Evolutionary conservation across 78 protist species (phyloP), one percentile per base, ranked within the genome.

Genomic region (Thecamonas trahens): DNA sequence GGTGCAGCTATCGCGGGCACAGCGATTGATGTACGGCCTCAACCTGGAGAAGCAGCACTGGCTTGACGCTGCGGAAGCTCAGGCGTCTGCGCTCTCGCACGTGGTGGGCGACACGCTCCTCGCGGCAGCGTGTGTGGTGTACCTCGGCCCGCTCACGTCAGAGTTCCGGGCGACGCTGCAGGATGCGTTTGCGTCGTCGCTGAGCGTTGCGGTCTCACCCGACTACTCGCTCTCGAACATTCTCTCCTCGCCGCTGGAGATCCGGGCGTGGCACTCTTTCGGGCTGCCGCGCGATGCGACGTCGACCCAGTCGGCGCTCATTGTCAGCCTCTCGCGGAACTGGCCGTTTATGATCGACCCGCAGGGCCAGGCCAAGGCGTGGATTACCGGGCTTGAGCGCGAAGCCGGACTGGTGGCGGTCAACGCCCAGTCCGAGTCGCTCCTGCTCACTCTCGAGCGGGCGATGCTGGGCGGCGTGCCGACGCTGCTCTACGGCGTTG

Each of bases 331-430:
- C n/a, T 77, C 80, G 2, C 60, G 45, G 22, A 58, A 77, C 17
- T 88, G 88, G 88, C 91, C 91, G 1, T 63, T 86, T n/a, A 44
- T 69, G 72, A 76, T 85, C 57, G 91, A 85, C 60, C 91, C 91
- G 50, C 86, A 80, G 55, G 72, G 75, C 28, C 91, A 85, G 59
- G 91, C 91, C 31, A 80, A 78, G 60, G 67, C 67, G 74, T 84
- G 90, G 90, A 37, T 84, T 44, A 45, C 61, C 58, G 54, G n/a
- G 39, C 67, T 45, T 61, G 42, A 68, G 49, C 61, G 32, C 57
- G 72, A 6, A 18, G 18, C 1, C 28, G 47, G 44, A 29, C 44
- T 84, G 38, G 72, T 61, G 40, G 50, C 74, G 22, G 42, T 84
- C 68, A 84, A 84, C 52, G 40, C 64, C 26, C 35, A 72, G 6